Evolutionary conservation across 768 basidiomycete genomes (phyloP).

Genomic region (Termitomyces sp.): DNA sequence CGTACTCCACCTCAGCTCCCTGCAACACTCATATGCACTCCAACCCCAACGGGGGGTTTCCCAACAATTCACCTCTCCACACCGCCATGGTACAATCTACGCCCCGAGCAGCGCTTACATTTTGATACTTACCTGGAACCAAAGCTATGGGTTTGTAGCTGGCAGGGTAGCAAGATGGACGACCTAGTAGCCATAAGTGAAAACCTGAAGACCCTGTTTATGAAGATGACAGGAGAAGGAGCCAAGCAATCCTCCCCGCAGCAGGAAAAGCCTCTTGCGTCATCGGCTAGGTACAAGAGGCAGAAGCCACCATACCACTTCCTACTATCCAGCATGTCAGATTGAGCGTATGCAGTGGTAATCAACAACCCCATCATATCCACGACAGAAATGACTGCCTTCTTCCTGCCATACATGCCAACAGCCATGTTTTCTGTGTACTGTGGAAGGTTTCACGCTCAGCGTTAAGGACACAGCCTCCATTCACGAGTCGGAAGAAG

Average conservation of each 20-base stretch:
- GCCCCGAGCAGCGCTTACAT: neutral
- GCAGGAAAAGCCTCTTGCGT: neutral
- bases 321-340: neutral
- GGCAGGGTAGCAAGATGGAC: neutral
- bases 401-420: neutral
- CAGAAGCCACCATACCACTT: neutral
- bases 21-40: neutral
- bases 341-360: accelerated
- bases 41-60: neutral
- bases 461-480: too few relatives aligned
- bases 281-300: accelerated
- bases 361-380: neutral
- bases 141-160: neutral
- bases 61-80: neutral
- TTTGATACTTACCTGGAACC: neutral
- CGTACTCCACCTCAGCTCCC: too few relatives aligned
- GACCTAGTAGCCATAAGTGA: neutral
- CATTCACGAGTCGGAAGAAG: too few relatives aligned
- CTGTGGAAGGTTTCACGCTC: too few relatives aligned
- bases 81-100: neutral
- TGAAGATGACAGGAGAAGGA: neutral
- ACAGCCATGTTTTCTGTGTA: too few relatives aligned
- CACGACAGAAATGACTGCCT: neutral
- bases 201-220: neutral
- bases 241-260: neutral